Conservation (phyloP, 2,329 filamentous ascomycete species). For the Graphilbum ipis-grandicollis region DNA sequence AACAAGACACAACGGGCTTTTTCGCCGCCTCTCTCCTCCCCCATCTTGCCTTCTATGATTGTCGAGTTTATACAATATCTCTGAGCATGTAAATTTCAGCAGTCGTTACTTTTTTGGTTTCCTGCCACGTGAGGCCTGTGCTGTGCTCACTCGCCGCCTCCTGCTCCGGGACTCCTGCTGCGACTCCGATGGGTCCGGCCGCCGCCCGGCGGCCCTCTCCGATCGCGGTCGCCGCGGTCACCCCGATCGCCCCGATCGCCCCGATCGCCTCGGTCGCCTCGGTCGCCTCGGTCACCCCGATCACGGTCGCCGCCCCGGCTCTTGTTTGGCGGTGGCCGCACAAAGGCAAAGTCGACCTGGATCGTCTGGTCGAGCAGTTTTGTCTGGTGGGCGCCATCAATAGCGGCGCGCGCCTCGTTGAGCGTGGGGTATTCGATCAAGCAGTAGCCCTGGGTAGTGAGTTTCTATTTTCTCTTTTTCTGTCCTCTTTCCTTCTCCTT, state of each 20-base stretch:
- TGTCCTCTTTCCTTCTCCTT: no score
- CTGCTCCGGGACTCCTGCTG: conserved; percentile 26
- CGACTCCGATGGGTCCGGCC: conserved; percentile 18
- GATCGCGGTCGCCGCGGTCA: background rate
- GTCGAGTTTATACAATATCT: background rate
- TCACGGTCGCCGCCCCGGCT: conserved; percentile 17
- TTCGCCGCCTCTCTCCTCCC: no score
- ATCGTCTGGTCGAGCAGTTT: conserved; percentile 72
- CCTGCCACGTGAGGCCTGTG: conserved; percentile 15
- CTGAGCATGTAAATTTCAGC: no score
- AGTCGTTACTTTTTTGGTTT: no score
- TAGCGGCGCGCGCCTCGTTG: conserved; percentile 63
- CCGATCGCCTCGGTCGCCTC: conserved; percentile 9
- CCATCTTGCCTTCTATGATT: background rate
- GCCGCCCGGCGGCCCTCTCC: conserved; percentile 18
- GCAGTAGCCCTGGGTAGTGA: conserved; percentile 58
- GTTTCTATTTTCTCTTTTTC: no score
- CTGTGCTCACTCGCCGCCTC: conserved; percentile 12
- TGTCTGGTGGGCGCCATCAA: conserved; percentile 59
- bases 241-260: background rate
- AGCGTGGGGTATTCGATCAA: conserved; percentile 72
- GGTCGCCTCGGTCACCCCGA: conserved; percentile 6
- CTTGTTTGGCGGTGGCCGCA: conserved; percentile 55
- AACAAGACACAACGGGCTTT: no score
- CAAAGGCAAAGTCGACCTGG: conserved; percentile 70